Evolutionary conservation across 495 filamentous ascomycete genomes (phyloP), one percentile per base, ranked within the genome.

Genomic region (Lasiosphaeris hirsuta): DNA sequence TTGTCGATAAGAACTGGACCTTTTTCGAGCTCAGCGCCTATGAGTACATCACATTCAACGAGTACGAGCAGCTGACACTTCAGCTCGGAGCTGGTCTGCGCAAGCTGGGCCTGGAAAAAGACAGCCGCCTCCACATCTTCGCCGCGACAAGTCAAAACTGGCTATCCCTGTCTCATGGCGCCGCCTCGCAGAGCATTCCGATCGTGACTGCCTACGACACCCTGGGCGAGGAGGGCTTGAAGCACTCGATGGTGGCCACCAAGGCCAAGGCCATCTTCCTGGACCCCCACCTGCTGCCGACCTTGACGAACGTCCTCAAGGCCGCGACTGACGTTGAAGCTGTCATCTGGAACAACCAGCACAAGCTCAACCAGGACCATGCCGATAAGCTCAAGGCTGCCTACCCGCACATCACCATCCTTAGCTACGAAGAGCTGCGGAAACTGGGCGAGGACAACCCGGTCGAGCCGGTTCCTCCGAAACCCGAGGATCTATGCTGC

Each of bases 1-100:
- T 96, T 77, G 86, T 96, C 18, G 89, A 96, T 69, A 98, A 98
- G 86, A 81, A 90, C 59, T 98, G 94, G 94, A 88, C 85, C 48
- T 98, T 90, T 75, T 97, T 92, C 72, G 94, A 98, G 76, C 84
- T 95, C 69, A 89, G 90, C 68, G 83, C 76, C 57, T 98, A 96
- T 77, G 82, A 84, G 57, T 98, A 88, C 77, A 82, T 89, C 69
- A 89, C 82, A 66, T 98, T 94, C 76, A 83, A 84, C 55, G 90
- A 97, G 67, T 97, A 95, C 69, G 88, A 96, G 77, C 81, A 84
- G 67, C 72, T 89, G 59, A 82, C 81, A 36, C 73, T 92, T 34
- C 79, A 90, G 64, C 64, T 95, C 46, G 94, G 93, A 46, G 75
- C 81, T 35, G 94, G 89, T 47, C 73, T 92, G 72, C 82, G 88